Percentiles rank a stretch among this genome's conserved stretches.
phyloP scores from a whole-genome alignment of 1,139 yeast genomes.

The Yamadazyma taylorii region DNA sequence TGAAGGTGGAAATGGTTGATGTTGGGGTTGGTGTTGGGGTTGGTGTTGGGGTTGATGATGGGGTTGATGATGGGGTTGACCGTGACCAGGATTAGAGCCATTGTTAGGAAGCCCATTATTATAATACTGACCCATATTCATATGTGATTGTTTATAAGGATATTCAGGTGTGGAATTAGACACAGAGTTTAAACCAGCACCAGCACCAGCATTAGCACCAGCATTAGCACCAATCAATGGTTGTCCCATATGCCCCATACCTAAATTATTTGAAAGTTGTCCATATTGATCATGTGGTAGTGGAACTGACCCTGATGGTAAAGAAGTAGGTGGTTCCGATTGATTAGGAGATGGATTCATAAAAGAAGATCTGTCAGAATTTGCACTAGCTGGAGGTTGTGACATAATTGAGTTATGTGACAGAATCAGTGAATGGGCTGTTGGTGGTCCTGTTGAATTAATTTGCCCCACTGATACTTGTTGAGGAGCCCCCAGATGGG shows the following conservation, averaged over 20 bases:
- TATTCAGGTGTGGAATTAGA: neutral
- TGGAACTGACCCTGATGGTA: neutral
- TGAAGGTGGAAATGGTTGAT: no score
- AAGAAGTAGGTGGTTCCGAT: neutral
- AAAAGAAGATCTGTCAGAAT: neutral
- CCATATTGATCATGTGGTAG: neutral
- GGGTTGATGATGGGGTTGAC: neutral
- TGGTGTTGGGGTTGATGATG: no score
- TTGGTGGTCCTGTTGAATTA: no score
- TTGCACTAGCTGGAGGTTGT: neutral
- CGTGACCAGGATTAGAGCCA: no score
- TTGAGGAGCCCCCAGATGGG: no score
- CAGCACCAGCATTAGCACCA: neutral
- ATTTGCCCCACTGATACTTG: no score
- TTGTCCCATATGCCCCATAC: neutral
- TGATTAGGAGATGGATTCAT: neutral
- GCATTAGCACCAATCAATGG: neutral
- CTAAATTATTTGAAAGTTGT: neutral
- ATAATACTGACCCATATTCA: no score
- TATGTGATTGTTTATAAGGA: neutral
- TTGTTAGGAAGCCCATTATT: neutral
- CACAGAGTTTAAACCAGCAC: no score
- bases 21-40: no score
- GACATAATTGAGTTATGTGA: conserved; percentile 1
- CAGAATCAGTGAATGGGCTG: conserved; percentile 3